phyloP scores from a whole-genome alignment of 768 basidiomycete species.

The Hysterangium stoloniferum region DNA sequence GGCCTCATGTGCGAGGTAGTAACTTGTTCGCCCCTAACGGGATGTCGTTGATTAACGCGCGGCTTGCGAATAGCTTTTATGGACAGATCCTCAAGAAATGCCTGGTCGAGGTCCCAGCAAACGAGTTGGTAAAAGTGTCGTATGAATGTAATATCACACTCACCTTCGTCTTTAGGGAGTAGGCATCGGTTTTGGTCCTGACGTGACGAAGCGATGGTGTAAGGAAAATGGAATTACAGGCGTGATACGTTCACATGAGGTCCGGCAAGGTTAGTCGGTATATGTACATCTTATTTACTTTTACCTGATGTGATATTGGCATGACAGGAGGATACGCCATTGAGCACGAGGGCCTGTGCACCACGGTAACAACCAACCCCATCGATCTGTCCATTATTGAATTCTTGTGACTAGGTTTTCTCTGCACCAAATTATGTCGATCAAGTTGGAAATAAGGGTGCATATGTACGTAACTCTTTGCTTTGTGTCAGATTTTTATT shows the following conservation, averaged over 20 bases:
- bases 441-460: slow-evolving; percentile 86
- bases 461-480: slow-evolving; percentile 53
- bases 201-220: slow-evolving; percentile 88
- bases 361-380: slow-evolving; percentile 52
- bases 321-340: slow-evolving; percentile 80
- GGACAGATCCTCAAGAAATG: slow-evolving; percentile 91
- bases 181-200: slow-evolving; percentile 92
- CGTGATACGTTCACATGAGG: slow-evolving; percentile 93
- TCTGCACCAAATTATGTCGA: slow-evolving; percentile 96
- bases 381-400: slow-evolving; percentile 8
- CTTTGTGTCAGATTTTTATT: slow-evolving; percentile 1
- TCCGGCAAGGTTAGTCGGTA: slow-evolving; percentile 65
- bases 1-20: slow-evolving; percentile 88
- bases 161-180: slow-evolving; percentile 58
- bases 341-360: slow-evolving; percentile 91
- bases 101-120: slow-evolving; percentile 94
- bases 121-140: slow-evolving; percentile 51
- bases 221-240: slow-evolving; percentile 78
- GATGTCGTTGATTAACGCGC: background rate
- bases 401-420: slow-evolving; percentile 53
- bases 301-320: background rate
- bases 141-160: too few species aligned
- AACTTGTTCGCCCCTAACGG: background rate
- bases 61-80: slow-evolving; percentile 54
- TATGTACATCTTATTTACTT: slow-evolving; percentile 1